Conservation (phyloP, 2,329 filamentous ascomycete species). For the Fusarium brevicatenulatum region DNA sequence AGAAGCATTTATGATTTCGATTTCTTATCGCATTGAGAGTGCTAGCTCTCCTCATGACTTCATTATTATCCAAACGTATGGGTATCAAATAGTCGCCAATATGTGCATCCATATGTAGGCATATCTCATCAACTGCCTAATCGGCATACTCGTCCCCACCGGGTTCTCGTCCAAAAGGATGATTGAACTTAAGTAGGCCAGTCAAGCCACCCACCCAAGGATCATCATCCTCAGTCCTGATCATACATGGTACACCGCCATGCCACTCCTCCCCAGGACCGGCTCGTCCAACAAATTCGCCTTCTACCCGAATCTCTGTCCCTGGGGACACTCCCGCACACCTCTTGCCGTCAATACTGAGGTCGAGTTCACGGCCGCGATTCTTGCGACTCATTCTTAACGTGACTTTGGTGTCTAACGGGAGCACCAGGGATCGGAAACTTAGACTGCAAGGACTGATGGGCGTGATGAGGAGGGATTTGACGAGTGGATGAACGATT, state of each 20-base stretch:
- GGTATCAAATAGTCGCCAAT: conserved; percentile 31
- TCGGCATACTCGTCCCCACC: conserved; percentile 45
- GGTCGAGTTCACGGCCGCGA: conserved; percentile 77
- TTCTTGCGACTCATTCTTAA: conserved; percentile 85
- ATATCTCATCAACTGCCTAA: conserved; percentile 23
- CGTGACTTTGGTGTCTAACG: conserved; percentile 84
- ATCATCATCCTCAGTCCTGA: conserved; percentile 80
- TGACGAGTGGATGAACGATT: conserved; percentile 93
- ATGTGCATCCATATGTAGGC: neutral
- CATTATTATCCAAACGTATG: conserved; percentile 1
- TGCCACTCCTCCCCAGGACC: conserved; percentile 63
- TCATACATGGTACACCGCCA: conserved; percentile 92
- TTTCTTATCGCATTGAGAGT: neutral
- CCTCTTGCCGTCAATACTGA: conserved; percentile 81
- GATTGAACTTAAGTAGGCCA: conserved; percentile 94
- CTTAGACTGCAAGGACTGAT: conserved; percentile 93
- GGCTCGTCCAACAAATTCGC: conserved; percentile 74
- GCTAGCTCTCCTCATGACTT: neutral
- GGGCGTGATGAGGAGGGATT: conserved; percentile 87
- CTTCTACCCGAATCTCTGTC: conserved; percentile 88
- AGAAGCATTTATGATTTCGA: neutral
- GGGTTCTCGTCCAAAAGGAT: conserved; percentile 78
- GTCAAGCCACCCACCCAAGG: conserved; percentile 97
- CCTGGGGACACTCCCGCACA: conserved; percentile 75
- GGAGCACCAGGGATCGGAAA: conserved; percentile 90